Evolutionary conservation across 1,139 yeast species (phyloP).

Genomic region (Starmera stellimalicola): DNA sequence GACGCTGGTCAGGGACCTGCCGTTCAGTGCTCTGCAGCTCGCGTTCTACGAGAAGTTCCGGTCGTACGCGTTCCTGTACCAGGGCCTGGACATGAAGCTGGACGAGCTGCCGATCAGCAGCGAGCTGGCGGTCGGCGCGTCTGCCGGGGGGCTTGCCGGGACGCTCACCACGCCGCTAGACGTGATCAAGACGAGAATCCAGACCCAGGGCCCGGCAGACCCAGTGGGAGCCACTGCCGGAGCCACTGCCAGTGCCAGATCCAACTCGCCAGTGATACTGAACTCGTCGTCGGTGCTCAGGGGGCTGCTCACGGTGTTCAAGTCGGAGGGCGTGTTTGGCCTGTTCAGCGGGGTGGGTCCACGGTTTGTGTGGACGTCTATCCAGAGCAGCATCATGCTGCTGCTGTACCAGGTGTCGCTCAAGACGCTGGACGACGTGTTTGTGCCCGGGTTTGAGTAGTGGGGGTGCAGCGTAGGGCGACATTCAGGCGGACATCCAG

Average conservation of each 20-base stretch:
- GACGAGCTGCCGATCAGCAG: constrained; percentile 44
- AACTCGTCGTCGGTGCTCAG: constrained; percentile 45
- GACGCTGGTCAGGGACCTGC: constrained; percentile 81
- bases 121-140: constrained; percentile 83
- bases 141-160: constrained; percentile 96
- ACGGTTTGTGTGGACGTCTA: constrained; percentile 90
- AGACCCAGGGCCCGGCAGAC: constrained; percentile 44
- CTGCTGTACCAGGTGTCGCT: constrained; percentile 59
- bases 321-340: constrained; percentile 68
- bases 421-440: constrained; percentile 19
- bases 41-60: constrained; percentile 90
- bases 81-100: constrained; percentile 10
- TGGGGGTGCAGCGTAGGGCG: too few relatives aligned
- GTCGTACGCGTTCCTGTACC: constrained; percentile 36
- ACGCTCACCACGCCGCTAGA: constrained; percentile 76
- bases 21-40: constrained; percentile 91
- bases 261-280: constrained; percentile 22
- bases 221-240: constrained; percentile 6
- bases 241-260: not conserved
- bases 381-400: constrained; percentile 92
- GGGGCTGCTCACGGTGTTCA: constrained; percentile 61
- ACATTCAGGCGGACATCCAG: too few relatives aligned
- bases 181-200: constrained; percentile 88
- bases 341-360: constrained; percentile 95
- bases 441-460: too few relatives aligned